A percentile compares a stretch with the other conserved stretches of the same genome.
phyloP scores from a whole-genome alignment of 2,329 filamentous ascomycete genomes.

The Alternaria angustiovoidea region DNA sequence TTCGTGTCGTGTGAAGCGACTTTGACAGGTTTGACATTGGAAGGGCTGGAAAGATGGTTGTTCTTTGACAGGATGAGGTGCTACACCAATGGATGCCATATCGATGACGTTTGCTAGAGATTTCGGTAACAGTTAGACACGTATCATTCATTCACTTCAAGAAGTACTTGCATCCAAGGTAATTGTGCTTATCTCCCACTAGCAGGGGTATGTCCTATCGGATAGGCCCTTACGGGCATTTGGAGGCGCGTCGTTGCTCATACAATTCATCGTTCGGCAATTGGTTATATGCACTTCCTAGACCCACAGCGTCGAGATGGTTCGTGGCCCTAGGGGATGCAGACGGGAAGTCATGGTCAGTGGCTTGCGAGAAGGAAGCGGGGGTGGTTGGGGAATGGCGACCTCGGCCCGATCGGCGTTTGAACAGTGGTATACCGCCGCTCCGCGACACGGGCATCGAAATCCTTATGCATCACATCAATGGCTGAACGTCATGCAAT shows the following conservation, averaged over 20 bases:
- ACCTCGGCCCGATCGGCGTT: neutral
- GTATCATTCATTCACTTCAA: neutral
- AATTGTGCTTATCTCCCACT: neutral
- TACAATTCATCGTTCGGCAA: neutral
- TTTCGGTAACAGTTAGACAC: neutral
- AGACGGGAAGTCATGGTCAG: neutral
- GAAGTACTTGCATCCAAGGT: neutral
- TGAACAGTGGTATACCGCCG: neutral
- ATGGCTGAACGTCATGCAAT: neutral
- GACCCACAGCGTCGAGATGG: neutral
- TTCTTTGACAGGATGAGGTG: neutral
- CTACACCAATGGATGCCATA: neutral
- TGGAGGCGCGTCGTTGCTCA: neutral
- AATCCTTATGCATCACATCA: neutral
- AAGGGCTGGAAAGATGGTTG: constrained; percentile 26
- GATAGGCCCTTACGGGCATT: neutral
- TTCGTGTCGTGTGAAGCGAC: constrained; percentile 33
- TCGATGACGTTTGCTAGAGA: neutral
- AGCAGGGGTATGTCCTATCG: neutral
- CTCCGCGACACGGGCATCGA: neutral
- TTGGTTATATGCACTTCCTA: neutral
- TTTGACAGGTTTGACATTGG: constrained; percentile 27
- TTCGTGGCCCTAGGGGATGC: neutral
- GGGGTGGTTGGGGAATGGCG: neutral
- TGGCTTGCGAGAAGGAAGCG: neutral